Conservation (phyloP, 257 asterid genomes). For the Ophiorrhiza pumila region DNA sequence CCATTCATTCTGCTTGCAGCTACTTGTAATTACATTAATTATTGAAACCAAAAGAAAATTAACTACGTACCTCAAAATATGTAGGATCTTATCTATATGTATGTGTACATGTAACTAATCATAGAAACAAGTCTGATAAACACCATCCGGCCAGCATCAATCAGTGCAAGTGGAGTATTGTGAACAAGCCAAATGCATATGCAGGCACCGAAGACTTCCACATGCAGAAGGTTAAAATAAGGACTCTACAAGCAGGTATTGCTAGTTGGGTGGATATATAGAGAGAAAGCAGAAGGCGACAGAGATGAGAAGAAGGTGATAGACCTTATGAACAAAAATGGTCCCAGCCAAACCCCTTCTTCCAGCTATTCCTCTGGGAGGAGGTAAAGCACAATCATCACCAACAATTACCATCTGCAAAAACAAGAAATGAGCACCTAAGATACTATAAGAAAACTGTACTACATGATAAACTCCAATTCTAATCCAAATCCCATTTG, state of each 20-base stretch:
- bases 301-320: neutral
- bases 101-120: neutral
- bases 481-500: slow-evolving; percentile 1
- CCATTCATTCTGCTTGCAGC: no score
- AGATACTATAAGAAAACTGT: neutral
- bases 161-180: no score
- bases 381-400: slow-evolving; percentile 98
- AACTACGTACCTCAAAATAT: neutral
- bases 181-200: no score
- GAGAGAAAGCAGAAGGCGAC: slow-evolving; percentile 20
- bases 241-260: no score
- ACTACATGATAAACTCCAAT: neutral
- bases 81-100: neutral
- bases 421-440: slow-evolving; percentile 23
- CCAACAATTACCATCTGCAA: slow-evolving; percentile 94
- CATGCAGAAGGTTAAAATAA: no score
- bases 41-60: no score
- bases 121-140: no score
- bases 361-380: slow-evolving; percentile 99
- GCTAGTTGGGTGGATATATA: slow-evolving; percentile 2
- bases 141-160: no score
- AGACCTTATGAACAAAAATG: slow-evolving; percentile 89
- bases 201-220: no score
- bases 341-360: slow-evolving; percentile 99
- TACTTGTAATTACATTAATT: no score